A percentile compares a stretch with the other conserved stretches of the same genome.
Evolutionary conservation across 345 rosid genomes (phyloP).

Genomic region (Gossypium sturtianum): DNA sequence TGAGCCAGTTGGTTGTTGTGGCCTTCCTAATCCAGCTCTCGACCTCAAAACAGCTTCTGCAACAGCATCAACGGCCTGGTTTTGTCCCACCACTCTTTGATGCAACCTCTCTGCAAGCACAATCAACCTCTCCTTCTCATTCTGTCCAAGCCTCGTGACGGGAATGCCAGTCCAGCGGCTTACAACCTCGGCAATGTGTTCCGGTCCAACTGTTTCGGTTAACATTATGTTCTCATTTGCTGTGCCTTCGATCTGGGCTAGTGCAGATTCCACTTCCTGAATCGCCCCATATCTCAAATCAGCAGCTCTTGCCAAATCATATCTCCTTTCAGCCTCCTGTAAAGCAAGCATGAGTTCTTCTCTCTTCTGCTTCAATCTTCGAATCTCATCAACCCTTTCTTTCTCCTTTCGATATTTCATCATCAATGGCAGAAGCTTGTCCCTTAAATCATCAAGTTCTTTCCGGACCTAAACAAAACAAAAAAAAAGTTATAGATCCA

Average conservation of each 20-base stretch:
- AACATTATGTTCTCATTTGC: slow-evolving; percentile 58
- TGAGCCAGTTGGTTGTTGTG: slow-evolving; percentile 89
- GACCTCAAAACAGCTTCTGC: slow-evolving; percentile 82
- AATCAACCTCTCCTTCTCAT: slow-evolving; percentile 71
- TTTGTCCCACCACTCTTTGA: slow-evolving; percentile 78
- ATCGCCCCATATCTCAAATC: slow-evolving; percentile 81
- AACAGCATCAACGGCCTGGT: slow-evolving; percentile 71
- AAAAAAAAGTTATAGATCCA: not conserved
- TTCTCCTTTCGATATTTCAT: slow-evolving; percentile 91
- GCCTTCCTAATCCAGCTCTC: slow-evolving; percentile 88
- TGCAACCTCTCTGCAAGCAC: slow-evolving; percentile 81
- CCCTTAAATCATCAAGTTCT: slow-evolving; percentile 90
- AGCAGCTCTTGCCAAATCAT: slow-evolving; percentile 86
- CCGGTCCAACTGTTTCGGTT: slow-evolving; percentile 84
- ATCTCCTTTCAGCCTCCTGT: slow-evolving; percentile 88
- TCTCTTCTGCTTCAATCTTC: slow-evolving; percentile 74
- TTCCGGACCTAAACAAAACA: slow-evolving; percentile 48
- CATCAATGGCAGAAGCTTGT: slow-evolving; percentile 76
- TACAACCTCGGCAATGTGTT: slow-evolving; percentile 89
- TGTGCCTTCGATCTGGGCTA: slow-evolving; percentile 56
- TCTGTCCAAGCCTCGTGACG: slow-evolving; percentile 82
- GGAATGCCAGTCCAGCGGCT: slow-evolving; percentile 97
- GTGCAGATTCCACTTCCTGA: slow-evolving; percentile 74
- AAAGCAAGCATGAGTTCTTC: slow-evolving; percentile 70
- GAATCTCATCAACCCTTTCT: slow-evolving; percentile 79